Percentiles rank a stretch among this genome's conserved stretches.
These are phyloP conservation scores for Golubevia pallescens DNA, from an alignment of 1,284 basidiomycete species.

Conservation along the genomic window DNA sequence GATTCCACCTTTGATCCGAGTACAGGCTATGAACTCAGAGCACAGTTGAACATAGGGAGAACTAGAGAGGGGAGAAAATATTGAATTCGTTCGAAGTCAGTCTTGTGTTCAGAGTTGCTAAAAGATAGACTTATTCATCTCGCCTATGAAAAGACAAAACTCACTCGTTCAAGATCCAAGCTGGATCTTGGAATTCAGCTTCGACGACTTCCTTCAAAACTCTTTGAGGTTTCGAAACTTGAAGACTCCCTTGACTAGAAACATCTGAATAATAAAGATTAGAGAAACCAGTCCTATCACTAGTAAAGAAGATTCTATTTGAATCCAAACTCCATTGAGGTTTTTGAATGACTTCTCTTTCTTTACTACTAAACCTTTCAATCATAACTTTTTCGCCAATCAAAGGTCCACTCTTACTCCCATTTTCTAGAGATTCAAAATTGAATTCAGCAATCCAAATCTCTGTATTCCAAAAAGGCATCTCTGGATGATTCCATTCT, in stretches of 20 bases:
- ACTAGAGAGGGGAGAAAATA: too few species aligned
- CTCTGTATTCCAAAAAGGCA: slow-evolving; percentile 79
- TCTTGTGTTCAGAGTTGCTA: too few species aligned
- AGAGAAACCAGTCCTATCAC: slow-evolving; percentile 74
- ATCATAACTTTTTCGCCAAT: slow-evolving; percentile 4
- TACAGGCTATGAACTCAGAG: slow-evolving; percentile 25
- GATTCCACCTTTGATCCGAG: slow-evolving; percentile 18
- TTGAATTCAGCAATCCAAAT: slow-evolving; percentile 69
- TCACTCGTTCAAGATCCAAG: slow-evolving; percentile 69
- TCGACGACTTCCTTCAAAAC: slow-evolving; percentile 68
- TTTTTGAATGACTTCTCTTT: slow-evolving; percentile 48
- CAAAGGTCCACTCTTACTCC: too few species aligned
- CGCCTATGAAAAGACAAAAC: too few species aligned
- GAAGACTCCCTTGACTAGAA: slow-evolving; percentile 33
- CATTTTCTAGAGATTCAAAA: slow-evolving; percentile 8
- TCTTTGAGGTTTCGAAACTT: neutral
- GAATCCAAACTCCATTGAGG: slow-evolving; percentile 70
- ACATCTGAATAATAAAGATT: slow-evolving; percentile 73
- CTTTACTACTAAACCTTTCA: slow-evolving; percentile 22
- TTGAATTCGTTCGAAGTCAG: too few species aligned
- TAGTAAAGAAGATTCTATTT: slow-evolving; percentile 73
- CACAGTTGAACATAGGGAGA: slow-evolving; percentile 31
- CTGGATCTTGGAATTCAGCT: slow-evolving; percentile 72
- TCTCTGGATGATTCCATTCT: slow-evolving; percentile 76
- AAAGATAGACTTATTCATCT: too few species aligned